Base-by-base conservation (phyloP, 257 asterid genomes). In the Petunia axillaris region DNA sequence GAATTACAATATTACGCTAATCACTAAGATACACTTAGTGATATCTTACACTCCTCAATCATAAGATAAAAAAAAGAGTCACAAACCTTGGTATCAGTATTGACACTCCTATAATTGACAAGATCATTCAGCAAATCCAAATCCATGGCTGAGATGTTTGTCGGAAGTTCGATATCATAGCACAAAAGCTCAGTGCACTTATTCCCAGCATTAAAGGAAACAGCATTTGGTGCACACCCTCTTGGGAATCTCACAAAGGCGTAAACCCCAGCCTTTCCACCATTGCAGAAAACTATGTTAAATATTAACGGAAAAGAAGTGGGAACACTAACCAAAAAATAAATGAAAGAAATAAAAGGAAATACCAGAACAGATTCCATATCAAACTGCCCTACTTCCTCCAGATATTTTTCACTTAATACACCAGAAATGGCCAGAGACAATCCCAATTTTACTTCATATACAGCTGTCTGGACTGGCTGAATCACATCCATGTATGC, bases 371-470 rank as follows among this genome's bases (percentile, higher is more conserved):
- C 83, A 63, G 62, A 64, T 58, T 90, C 89, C 87, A 85, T 86
- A 60, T 87, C 88, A 68, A 78, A 89, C 75, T 81, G 87, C 36
- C 85, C 88, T 15, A 82, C 13, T 75, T 83, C 81, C n/a, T 78
- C 85, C 77, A 81, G 63, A 70, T 70, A 80, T 46, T 76, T 83
- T 83, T 81, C 87, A 75, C 73, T 57, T 44, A 85, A 81, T 68
- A 85, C 81, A 80, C 89, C 86, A 54, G 98, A 91, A 79, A 85
- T 85, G 64, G 87, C 78, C 50, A 96, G 85, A 48, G 99, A 89
- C 75, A 93, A 79, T 65, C 99, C 99, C 68, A 96, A 87, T 88
- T 96, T 96, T 84, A 93, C 89, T 86, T 96, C 99, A 81, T 94
- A 94, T 58, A 96, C 62, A 68, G 98, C 95, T 70, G 90, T 88